Base-by-base conservation (phyloP, 2,329 filamentous ascomycete species). In the Paracorniculantispora psalliotae region DNA sequence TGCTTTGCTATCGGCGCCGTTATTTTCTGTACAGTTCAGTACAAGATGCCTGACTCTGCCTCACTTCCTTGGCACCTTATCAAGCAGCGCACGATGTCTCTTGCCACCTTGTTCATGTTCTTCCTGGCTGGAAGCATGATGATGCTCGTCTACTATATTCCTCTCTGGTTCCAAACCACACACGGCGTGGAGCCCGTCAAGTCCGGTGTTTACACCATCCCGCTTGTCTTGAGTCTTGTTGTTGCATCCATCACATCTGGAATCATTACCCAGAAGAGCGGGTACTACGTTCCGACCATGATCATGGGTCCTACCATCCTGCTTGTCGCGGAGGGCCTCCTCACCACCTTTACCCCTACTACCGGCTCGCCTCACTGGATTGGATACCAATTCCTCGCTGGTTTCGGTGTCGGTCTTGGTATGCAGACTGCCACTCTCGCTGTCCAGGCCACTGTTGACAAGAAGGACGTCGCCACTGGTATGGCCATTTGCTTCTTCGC, bases 221-320 rank as follows among this genome's bases (percentile, higher is more conserved):
- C 83, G 0, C 74, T 84, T 2, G 79, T 85, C 10, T 72, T 85
- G 55, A 80, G 78, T 58, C 73, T 85, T 9, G 80, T 84, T 5
- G 71, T 81, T 10, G 78, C 77, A n/a, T 79, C 77, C 56, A 73
- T 82, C 25, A 35, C 78, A 1, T 76, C 79, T 2, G 82, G 82
- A 28, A 69, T 69, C 0, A 62, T 76, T 43, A 83, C 80, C 1
- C 77, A 81, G 55, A 77, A 75, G 56, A 71, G 83, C 28, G 84
- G 84, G 37, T 86, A 87, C 67, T 87, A 87, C 62, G 78, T 79
- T 4, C 84, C 80, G 0, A 76, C 77, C 21, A 84, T 85, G 80
- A 71, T 85, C 17, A 44, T 77, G 17, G 77, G 77, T 8, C 77
- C 82, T 3, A 73, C 75, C 61, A 69, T 82, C 63, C 78, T 78